Conservation (phyloP, 257 asterid genomes). For the Solanum sejunctum region DNA sequence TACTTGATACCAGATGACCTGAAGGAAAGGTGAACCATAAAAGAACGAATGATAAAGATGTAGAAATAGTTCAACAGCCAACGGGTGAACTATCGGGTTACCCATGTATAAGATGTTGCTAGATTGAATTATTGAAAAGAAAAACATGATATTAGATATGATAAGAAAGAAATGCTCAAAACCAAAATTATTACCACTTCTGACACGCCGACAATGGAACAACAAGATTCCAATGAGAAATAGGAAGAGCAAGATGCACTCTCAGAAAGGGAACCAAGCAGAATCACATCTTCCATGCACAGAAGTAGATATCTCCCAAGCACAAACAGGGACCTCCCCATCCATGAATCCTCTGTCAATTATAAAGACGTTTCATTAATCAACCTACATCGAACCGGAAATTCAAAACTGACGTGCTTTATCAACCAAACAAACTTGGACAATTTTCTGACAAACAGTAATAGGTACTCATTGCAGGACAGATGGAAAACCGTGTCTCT, state of each 20-base stretch:
- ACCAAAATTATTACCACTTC: slow-evolving; percentile 22
- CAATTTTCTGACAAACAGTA: not conserved
- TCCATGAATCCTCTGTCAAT: slow-evolving; percentile 24
- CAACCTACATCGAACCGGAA: not conserved
- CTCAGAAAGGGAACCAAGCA: slow-evolving; percentile 19
- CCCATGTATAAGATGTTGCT: not conserved
- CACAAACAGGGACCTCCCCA: slow-evolving; percentile 32
- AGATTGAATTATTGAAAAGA: not conserved
- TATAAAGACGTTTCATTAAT: not conserved
- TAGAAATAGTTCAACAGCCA: not conserved
- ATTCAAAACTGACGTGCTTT: not conserved
- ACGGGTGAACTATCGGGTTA: not conserved
- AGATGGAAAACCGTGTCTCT: not conserved
- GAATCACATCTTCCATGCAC: slow-evolving; percentile 33
- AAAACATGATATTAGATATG: not conserved
- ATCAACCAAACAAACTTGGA: not conserved
- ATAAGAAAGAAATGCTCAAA: not conserved
- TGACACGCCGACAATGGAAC: slow-evolving; percentile 21
- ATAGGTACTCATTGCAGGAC: not conserved
- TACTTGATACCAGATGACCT: not conserved
- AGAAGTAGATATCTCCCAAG: slow-evolving; percentile 28
- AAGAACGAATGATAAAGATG: not conserved
- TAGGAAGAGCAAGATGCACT: slow-evolving; percentile 15
- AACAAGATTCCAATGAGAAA: slow-evolving; percentile 23
- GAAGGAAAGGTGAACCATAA: not conserved